Conservation (phyloP, 495 filamentous ascomycete species). For the Penicillium riverlandense region DNA sequence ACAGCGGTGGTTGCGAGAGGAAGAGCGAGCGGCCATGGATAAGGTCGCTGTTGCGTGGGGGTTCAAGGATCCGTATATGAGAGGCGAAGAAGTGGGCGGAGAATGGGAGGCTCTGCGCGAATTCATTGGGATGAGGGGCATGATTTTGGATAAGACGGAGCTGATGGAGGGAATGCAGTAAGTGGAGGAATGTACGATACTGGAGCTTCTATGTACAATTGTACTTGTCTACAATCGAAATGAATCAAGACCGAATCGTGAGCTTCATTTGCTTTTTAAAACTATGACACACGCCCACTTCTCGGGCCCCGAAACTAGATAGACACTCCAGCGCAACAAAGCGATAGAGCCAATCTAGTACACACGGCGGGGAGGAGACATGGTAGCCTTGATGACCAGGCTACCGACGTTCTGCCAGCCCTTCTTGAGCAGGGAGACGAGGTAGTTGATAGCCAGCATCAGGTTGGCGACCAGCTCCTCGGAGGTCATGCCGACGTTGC, state of each 20-base stretch:
- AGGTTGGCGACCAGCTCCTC: slow-evolving; percentile 96
- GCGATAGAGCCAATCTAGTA: slow-evolving; percentile 59
- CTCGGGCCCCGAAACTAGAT: slow-evolving; percentile 14
- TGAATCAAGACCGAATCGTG: slow-evolving; percentile 20
- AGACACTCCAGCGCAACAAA: slow-evolving; percentile 20
- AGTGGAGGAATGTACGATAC: slow-evolving; percentile 1
- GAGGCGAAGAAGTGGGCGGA: slow-evolving; percentile 83
- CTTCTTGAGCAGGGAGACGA: slow-evolving; percentile 98
- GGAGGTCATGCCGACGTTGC: slow-evolving; percentile 94
- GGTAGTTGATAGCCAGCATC: slow-evolving; percentile 98
- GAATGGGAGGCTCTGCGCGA: slow-evolving; percentile 83
- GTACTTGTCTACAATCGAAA: background rate
- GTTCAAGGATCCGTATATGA: slow-evolving; percentile 68
- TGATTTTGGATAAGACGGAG: slow-evolving; percentile 81
- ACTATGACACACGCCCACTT: slow-evolving; percentile 29
- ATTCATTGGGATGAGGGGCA: slow-evolving; percentile 70
- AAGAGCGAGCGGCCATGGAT: slow-evolving; percentile 86
- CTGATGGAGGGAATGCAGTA: slow-evolving; percentile 92
- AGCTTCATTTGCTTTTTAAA: slow-evolving; percentile 30
- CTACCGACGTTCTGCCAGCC: slow-evolving; percentile 99
- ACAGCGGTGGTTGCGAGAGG: slow-evolving; percentile 85
- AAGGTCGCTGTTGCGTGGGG: slow-evolving; percentile 82
- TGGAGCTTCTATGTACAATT: background rate
- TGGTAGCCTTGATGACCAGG: slow-evolving; percentile 98
- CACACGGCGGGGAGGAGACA: slow-evolving; percentile 93